Base-by-base conservation (phyloP, 441 rosid genomes). In the Omphalea diandra region DNA sequence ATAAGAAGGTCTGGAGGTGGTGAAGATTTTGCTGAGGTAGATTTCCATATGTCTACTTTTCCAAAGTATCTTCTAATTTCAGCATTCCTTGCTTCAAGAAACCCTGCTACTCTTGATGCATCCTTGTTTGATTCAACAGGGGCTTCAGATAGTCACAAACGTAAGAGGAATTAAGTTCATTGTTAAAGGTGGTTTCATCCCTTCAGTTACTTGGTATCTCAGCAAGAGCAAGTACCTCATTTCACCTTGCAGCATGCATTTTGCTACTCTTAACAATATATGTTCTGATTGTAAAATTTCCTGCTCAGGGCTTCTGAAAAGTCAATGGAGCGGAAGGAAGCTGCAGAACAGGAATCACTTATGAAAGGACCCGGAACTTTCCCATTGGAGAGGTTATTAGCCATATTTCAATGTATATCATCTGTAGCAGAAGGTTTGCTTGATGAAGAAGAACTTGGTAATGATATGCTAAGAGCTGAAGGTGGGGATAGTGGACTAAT, bases 61-160 rank as follows among this genome's bases (percentile, higher is more conserved):
- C 86, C 94, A 20, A 94, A 90, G 80, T 87, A 83, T 84, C 97
- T 94, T 73, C 96, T 94, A 75, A 78, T 92, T 76, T 87, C 98
- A 26, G 96, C 98, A 62, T 92, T 92, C 82, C 89, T 94, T n/a
- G 96, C 98, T 80, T 94, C 97, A 18, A 88, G 91, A 84, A 94
- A 94, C 75, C 97, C 97, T 38, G 93, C 96, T 38, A 94, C 98
- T 56, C 82, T 91, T 56, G 96, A 94, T 68, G 98, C 97, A 17
- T 94, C 97, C 12, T 74, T 90, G 77, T 94, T 94, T 81, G 98
- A 92, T 81, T 87, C 93, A 65, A 85, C 86, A 55, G 96, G 93
- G 36, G 93, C 88, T 57, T 85, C 85, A 43, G 87, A 90, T 72
- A 80, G 71, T 72, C 87, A 84, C 67, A 90, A 87, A 84, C 75